phyloP scores from a whole-genome alignment of 23 red algal species.

The Cyanidium caldarium region DNA sequence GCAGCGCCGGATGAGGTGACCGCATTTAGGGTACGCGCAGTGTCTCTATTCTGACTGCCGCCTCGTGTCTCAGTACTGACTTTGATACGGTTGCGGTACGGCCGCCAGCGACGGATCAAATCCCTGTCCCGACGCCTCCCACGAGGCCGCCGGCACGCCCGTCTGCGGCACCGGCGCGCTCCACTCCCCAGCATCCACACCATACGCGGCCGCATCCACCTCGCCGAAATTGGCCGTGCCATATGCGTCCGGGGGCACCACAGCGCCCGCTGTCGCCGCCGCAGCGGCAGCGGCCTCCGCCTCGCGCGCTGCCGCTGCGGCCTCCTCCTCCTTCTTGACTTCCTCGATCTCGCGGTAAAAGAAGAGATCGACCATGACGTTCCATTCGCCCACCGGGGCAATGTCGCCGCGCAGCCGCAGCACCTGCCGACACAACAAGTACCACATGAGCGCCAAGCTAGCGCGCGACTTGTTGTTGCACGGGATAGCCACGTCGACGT shows the following conservation, averaged over 20 bases:
- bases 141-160: neutral
- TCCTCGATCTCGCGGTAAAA: slow-evolving; percentile 97
- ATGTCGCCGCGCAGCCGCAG: slow-evolving; percentile 73
- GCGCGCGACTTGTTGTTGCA: slow-evolving; percentile 93
- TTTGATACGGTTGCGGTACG: neutral
- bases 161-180: neutral
- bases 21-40: too few species aligned
- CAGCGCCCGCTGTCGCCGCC: slow-evolving; percentile 2
- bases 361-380: slow-evolving; percentile 99
- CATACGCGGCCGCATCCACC: neutral
- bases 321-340: slow-evolving; percentile 81
- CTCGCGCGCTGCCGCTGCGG: slow-evolving; percentile 20
- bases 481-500: slow-evolving; percentile 92
- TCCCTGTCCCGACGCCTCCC: neutral
- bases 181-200: neutral
- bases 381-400: slow-evolving; percentile 38
- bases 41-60: too few species aligned
- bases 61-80: neutral
- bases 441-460: slow-evolving; percentile 87
- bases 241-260: neutral
- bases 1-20: too few species aligned
- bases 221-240: neutral
- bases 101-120: neutral
- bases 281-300: slow-evolving; percentile 26
- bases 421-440: slow-evolving; percentile 67